Percentiles rank a stretch among this genome's conserved stretches.
Evolutionary conservation across 495 filamentous ascomycete species (phyloP).

Genomic region (Penicillium macrosclerotiorum): DNA sequence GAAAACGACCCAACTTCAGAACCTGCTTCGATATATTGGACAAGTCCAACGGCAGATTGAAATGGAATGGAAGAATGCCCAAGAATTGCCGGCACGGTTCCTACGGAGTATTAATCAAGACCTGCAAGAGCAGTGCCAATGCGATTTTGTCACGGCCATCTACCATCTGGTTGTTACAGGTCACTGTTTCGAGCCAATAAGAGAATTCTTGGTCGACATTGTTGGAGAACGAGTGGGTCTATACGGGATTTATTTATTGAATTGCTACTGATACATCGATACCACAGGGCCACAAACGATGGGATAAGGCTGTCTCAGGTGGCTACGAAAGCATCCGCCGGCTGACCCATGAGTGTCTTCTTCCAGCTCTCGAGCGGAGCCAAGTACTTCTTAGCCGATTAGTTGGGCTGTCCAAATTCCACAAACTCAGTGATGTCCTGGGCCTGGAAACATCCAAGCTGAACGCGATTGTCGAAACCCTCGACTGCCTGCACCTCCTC

Average conservation of each 20-base stretch:
- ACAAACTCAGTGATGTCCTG: constrained; percentile 63
- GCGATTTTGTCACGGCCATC: constrained; percentile 68
- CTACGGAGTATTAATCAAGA: constrained; percentile 71
- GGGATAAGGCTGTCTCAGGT: constrained; percentile 80
- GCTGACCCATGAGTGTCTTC: constrained; percentile 78
- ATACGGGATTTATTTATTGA: neutral
- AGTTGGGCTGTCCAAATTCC: constrained; percentile 81
- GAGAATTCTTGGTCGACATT: constrained; percentile 88
- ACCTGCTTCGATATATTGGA: constrained; percentile 75
- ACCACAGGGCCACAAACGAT: constrained; percentile 84
- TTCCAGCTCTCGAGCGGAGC: constrained; percentile 83
- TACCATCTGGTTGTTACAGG: constrained; percentile 88
- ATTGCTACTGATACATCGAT: constrained; percentile 13
- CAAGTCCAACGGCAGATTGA: constrained; percentile 74
- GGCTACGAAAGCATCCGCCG: constrained; percentile 76
- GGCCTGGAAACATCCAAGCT: constrained; percentile 60
- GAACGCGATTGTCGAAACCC: constrained; percentile 63
- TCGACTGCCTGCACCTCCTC: constrained; percentile 70
- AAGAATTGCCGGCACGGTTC: constrained; percentile 75
- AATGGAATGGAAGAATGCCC: constrained; percentile 75
- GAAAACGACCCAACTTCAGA: constrained; percentile 83
- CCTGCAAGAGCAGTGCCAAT: constrained; percentile 54
- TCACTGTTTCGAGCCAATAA: constrained; percentile 69
- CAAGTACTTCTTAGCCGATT: constrained; percentile 79
- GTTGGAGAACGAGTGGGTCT: constrained; percentile 72